Conservation (phyloP, 1,284 basidiomycete genomes). For the Xanthoconium separans region DNA sequence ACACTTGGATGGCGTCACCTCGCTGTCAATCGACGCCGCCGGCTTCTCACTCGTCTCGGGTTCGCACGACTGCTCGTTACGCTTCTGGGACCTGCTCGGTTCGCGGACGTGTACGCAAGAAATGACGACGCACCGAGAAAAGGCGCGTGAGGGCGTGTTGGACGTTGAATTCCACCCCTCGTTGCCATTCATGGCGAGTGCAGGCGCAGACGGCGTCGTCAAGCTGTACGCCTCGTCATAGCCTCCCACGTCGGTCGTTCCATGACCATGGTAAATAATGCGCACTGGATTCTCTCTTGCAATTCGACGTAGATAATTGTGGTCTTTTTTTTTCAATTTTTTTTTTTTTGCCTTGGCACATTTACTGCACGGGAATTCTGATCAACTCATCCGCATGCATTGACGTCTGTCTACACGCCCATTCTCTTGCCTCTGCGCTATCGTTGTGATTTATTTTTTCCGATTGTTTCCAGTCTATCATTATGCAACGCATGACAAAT, state of each 20-base stretch:
- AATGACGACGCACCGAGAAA: slow-evolving; percentile 82
- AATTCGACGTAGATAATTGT: not conserved
- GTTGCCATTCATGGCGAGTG: slow-evolving; percentile 86
- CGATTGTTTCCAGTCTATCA: not conserved
- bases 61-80: slow-evolving; percentile 90
- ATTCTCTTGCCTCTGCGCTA: not conserved
- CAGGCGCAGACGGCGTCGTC: slow-evolving; percentile 93
- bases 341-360: slow-evolving; percentile 14
- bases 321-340: not conserved
- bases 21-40: slow-evolving; percentile 83
- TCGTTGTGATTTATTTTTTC: not conserved
- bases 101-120: slow-evolving; percentile 86
- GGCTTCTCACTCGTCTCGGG: slow-evolving; percentile 88
- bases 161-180: slow-evolving; percentile 84
- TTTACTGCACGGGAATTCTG: slow-evolving; percentile 28
- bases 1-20: slow-evolving; percentile 90
- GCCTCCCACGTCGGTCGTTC: not conserved
- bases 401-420: slow-evolving; percentile 9
- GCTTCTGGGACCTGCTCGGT: slow-evolving; percentile 94
- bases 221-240: slow-evolving; percentile 85
- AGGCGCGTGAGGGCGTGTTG: slow-evolving; percentile 88
- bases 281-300: not conserved
- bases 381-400: slow-evolving; percentile 17
- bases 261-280: not conserved
- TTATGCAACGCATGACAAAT: not conserved